A percentile compares a stretch with the other conserved stretches of the same genome.
Evolutionary conservation across 2,329 filamentous ascomycete species (phyloP).

Genomic region (Chaetomium globosum): DNA sequence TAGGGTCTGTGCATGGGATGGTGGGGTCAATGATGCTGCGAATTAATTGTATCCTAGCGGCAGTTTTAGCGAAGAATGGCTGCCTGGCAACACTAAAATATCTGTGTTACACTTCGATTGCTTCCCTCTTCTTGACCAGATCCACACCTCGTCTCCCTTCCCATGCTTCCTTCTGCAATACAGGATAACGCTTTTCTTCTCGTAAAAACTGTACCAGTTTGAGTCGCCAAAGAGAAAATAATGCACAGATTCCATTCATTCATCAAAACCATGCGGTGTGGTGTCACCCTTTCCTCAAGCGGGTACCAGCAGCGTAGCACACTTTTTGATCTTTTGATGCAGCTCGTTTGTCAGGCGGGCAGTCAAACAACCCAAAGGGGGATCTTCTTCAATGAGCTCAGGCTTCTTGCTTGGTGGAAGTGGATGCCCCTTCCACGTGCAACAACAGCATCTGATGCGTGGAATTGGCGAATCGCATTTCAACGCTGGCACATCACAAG

Average conservation of each 20-base stretch:
- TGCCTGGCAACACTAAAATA: not conserved
- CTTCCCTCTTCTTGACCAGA: not conserved
- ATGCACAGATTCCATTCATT: too few species aligned
- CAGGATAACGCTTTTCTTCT: too few species aligned
- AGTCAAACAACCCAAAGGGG: not conserved
- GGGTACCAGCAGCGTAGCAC: too few species aligned
- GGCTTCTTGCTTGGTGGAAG: not conserved
- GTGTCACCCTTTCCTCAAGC: too few species aligned
- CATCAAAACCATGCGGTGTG: too few species aligned
- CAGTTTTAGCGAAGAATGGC: not conserved
- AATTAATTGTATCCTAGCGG: not conserved
- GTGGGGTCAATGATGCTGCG: not conserved
- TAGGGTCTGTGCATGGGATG: conserved; percentile 14
- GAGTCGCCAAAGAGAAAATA: too few species aligned
- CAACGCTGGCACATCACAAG: conserved; percentile 2
- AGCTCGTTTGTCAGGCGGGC: not conserved
- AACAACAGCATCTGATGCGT: not conserved
- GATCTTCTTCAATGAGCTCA: not conserved
- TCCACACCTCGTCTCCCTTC: too few species aligned
- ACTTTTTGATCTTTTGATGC: not conserved
- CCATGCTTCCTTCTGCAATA: too few species aligned
- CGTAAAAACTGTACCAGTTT: too few species aligned
- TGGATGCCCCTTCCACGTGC: not conserved
- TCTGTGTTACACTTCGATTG: not conserved
- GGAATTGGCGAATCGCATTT: conserved; percentile 5